Conservation (phyloP, 805 yeast species). For the Yarrowia deformans region DNA sequence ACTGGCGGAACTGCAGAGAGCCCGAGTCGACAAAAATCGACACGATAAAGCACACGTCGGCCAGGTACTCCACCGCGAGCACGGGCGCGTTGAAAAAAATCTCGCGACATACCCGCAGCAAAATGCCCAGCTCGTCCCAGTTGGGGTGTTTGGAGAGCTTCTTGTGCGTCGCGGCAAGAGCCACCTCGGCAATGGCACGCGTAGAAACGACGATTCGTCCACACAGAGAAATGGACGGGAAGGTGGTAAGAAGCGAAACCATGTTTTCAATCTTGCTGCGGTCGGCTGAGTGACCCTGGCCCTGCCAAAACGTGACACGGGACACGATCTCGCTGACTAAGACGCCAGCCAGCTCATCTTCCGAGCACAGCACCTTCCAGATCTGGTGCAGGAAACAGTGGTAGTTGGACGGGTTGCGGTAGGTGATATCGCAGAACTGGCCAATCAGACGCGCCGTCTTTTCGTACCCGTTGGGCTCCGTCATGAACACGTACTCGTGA, state of each 20-base stretch:
- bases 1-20: slow-evolving; percentile 63
- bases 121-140: slow-evolving; percentile 75
- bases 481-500: slow-evolving; percentile 60
- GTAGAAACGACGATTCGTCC: slow-evolving; percentile 60
- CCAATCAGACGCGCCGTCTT: slow-evolving; percentile 67
- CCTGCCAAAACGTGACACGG: slow-evolving; percentile 75
- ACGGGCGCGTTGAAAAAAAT: slow-evolving; percentile 69
- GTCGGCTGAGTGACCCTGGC: slow-evolving; percentile 60
- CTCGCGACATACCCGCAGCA: slow-evolving; percentile 67
- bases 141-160: slow-evolving; percentile 57
- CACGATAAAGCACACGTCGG: slow-evolving; percentile 73
- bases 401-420: slow-evolving; percentile 57
- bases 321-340: slow-evolving; percentile 77
- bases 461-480: slow-evolving; percentile 61
- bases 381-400: slow-evolving; percentile 64
- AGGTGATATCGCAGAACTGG: slow-evolving; percentile 65
- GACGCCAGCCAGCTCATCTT: slow-evolving; percentile 62
- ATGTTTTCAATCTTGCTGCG: slow-evolving; percentile 59
- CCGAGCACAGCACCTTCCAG: slow-evolving; percentile 72
- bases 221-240: slow-evolving; percentile 77
- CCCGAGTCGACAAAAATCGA: slow-evolving; percentile 64
- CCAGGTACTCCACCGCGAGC: slow-evolving; percentile 52
- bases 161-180: slow-evolving; percentile 5
- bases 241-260: slow-evolving; percentile 64
- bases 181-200: slow-evolving; percentile 23